Base-by-base conservation (phyloP, 2,329 filamentous ascomycete genomes). In the Curvularia sp. region DNA sequence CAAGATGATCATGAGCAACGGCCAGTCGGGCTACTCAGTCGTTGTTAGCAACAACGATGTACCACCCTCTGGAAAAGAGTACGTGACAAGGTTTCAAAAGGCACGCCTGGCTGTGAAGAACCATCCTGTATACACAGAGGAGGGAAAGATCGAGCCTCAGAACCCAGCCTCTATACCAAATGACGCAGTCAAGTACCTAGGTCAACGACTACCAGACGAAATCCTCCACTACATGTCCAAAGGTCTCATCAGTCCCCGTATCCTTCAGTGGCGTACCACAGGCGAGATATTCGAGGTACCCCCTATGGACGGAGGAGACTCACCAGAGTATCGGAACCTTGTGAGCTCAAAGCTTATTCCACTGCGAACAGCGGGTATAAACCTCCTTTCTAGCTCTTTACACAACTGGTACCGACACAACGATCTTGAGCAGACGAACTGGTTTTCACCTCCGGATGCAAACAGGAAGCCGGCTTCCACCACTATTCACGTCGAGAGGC, bases 171-270 rank as follows among this genome's bases (percentile, higher is more conserved):
- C 87, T 54, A 85, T 93, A 20, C 93, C 95, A 2, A 85, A 85
- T 46, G 93, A 98, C 73, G 89, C 95, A 65, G 91, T 96, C 73
- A 89, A 94, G 71, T 93, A 97, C 73, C 86, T 97, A 61, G 93
- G 93, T n/a, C 86, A 96, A 58, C 90, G 93, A 59, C 83, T 99
- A 5, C 93, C 95, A 0, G 88, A 93, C 41, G 95, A 99, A 77
- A 83, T 98, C 18, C 93, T 94, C 75, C 90, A 92, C 76, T 98
- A 98, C 75, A 83, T 97, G 49, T 93, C 92, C 58, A 88, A 86
- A 51, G 95, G 92, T 33, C 81, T 97, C 43, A 87, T 98, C 64
- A 88, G 91, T 28, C 84, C 92, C 24, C 87, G 91, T 48, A 83
- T 97, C 38, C 84, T 96, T 12, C 91, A 90, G 74, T 94, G 89